Evolutionary conservation across 2,329 filamentous ascomycete species (phyloP), one percentile per base, ranked within the genome.

Genomic region (Colletotrichum lupini): DNA sequence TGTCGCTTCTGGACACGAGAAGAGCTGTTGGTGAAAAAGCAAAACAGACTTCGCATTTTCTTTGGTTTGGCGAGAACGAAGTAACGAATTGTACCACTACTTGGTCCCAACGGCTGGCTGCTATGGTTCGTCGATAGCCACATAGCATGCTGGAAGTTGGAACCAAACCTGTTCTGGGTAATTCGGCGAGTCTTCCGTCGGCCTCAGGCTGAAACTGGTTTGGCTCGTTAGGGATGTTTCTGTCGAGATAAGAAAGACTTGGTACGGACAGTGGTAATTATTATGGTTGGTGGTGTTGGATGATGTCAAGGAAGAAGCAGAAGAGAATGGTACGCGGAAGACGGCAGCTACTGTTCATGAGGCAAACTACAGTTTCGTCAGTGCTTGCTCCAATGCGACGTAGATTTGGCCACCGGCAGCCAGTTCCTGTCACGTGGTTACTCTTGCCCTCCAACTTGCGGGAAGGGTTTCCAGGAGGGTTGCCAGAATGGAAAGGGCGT

Each of bases 31-130:
- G 30, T 12, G 6, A 56, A 62, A 64, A 68, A 64, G 66, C 64
- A 72, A 64, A 53, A 64, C 59, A 63, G 26, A 30, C 16, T 30
- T 30, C 55, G 53, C 42, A 32, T n/a, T 24, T 28, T 6, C 16
- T 6, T 6, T 24, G 37, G 16, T 30, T 28, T 28, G 5, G 14
- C 22, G 49, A 42, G 32, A 37, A 58, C 42, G 28, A 30, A 66
- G 68, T 62, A 57, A 42, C 35, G n/a, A 26, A 37, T 62, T 62
- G 68, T 74, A 74, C 60, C 24, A 22, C 37, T 72, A 72, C 72
- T 5, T 67, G 26, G 6, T 12, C 42, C 28, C 58, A 63, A 70
- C 37, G 37, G 57, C 30, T 30, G 66, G 30, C 46, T 37, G 37
- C 37, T 16, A 42, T 30, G 24, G 30, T 32, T 53, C 30, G 28